Conservation (phyloP, 1,139 yeast genomes). For the Kodamaea plutei region DNA sequence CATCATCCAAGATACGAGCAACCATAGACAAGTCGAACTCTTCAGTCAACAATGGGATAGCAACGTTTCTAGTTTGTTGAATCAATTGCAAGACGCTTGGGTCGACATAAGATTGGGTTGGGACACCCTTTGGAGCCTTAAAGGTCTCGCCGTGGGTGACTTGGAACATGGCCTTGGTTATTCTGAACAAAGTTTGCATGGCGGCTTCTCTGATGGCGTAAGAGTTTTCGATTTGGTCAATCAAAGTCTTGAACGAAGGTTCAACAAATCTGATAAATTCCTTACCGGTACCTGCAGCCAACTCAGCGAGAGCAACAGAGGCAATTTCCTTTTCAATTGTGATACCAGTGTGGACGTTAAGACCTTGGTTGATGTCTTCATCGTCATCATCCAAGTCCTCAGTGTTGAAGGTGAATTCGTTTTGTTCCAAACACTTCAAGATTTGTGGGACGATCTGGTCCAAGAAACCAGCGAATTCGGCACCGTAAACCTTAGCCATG, state of each 20-base stretch:
- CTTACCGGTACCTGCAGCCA: conserved; percentile 81
- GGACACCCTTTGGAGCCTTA: conserved; percentile 71
- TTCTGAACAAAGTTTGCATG: conserved; percentile 75
- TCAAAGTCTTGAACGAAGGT: conserved; percentile 59
- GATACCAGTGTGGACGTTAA: conserved; percentile 89
- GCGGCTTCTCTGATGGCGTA: conserved; percentile 93
- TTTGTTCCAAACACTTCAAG: conserved; percentile 79
- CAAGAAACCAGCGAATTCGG: conserved; percentile 83
- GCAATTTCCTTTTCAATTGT: conserved; percentile 97
- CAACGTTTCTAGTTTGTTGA: conserved; percentile 60
- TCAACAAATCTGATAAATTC: conserved; percentile 78
- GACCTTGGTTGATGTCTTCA: conserved; percentile 62
- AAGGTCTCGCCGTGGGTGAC: conserved; percentile 47
- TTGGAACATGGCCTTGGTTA: conserved; percentile 67
- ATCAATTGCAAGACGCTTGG: conserved; percentile 56
- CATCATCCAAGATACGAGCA: conserved; percentile 69
- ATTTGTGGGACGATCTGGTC: conserved; percentile 80
- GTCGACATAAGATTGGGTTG: conserved; percentile 57
- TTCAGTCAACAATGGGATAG: conserved; percentile 61
- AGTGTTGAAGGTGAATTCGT: conserved; percentile 58
- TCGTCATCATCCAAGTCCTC: conserved; percentile 32
- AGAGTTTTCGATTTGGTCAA: conserved; percentile 76
- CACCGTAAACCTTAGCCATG: conserved; percentile 92
- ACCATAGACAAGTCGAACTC: conserved; percentile 85
- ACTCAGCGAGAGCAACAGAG: conserved; percentile 86